Evolutionary conservation across 208 protist species (phyloP).

Genomic region (Histomonas meleagridis): DNA sequence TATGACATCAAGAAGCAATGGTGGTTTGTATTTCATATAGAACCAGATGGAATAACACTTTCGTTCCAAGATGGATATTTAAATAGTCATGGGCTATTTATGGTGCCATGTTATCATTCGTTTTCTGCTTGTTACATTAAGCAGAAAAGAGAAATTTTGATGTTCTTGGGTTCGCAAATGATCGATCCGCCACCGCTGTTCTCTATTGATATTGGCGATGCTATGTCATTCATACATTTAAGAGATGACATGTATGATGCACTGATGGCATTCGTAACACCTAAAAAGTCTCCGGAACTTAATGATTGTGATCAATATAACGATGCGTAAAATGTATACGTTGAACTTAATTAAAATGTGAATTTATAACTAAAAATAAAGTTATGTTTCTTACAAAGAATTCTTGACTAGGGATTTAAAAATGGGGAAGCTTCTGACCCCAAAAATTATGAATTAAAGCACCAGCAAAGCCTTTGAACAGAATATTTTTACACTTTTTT

Average conservation of each 20-base stretch:
- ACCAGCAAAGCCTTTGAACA: no score
- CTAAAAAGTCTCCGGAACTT: no score
- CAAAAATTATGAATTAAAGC: no score
- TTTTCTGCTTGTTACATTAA: background rate
- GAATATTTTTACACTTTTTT: no score
- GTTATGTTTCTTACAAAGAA: no score
- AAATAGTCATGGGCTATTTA: background rate
- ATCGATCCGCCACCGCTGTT: background rate
- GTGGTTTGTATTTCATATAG: conserved; percentile 20
- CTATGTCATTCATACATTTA: background rate
- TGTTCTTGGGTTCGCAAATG: background rate
- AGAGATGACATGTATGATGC: conserved; percentile 28
- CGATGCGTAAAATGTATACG: no score
- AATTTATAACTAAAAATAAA: no score
- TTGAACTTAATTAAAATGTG: no score
- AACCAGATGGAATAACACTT: background rate
- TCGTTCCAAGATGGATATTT: background rate
- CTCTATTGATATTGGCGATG: background rate
- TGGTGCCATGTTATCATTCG: background rate
- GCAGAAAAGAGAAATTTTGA: background rate
- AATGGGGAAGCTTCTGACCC: no score
- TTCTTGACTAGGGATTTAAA: no score
- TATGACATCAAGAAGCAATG: background rate
- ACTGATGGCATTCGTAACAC: no score
- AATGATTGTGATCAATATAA: no score